Evolutionary conservation across 2,329 filamentous ascomycete species (phyloP), one percentile per base, ranked within the genome.

Genomic region (Aspergillus oerlinghausenensis): DNA sequence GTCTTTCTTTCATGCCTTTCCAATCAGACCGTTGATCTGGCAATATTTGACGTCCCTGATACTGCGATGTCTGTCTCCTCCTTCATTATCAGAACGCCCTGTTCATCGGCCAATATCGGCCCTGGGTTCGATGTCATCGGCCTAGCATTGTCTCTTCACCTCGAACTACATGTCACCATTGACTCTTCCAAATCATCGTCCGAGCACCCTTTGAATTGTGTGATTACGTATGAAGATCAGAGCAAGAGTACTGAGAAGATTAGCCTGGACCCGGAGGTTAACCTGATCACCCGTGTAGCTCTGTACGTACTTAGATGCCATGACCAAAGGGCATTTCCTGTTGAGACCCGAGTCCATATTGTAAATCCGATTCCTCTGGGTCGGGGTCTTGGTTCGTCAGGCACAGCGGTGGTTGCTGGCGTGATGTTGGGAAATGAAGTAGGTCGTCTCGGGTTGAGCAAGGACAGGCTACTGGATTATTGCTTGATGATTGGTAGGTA

Each of bases 91-190:
- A 85, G 83, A 77, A 90, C 91, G 60, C 93, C 93, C 63, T 95
- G 90, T 79, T 97, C 93, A 59, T 97, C 92, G 60, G 93, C 93
- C 78, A 97, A 97, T 80, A 97, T 97, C 71, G 93, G 91, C 65
- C 93, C 93, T 50, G 93, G 93, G 57, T 99, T 97, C 81, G 93
- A 99, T 80, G 93, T 97, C 67, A 96, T 97, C 73, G 77, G 94
- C 65, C 87, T 99, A 60, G 93, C 93, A 8, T 83, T 99, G 65
- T 96, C 92, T 63, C 87, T 97, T 74, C 96, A 93, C 79, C 88
- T 99, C 63, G 92, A 97, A 79, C 81, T 97, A 55, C 83, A 87
- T 62, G 89, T 97, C 73, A 90, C 87, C 61, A 82, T 95, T 69
- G 84, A 89, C 74, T 80, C 84, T 57, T 75, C 79, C 66, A 52